Evolutionary conservation across 2,329 filamentous ascomycete species (phyloP).

Genomic region (Tolypocladium pustulatum): DNA sequence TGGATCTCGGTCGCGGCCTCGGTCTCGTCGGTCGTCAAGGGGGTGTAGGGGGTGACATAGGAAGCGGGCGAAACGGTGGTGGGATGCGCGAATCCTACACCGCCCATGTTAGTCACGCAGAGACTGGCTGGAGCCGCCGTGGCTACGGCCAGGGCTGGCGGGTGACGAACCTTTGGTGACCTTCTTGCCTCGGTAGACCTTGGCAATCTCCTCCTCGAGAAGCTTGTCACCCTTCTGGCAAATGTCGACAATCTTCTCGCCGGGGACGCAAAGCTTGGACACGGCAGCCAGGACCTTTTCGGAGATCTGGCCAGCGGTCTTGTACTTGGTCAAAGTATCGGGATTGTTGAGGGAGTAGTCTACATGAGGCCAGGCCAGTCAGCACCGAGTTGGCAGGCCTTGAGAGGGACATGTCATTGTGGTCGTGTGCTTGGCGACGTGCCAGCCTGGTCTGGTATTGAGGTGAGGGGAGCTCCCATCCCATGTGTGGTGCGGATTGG

Average conservation of each 20-base stretch:
- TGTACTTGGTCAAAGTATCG: slow-evolving; percentile 97
- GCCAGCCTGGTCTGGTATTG: not conserved
- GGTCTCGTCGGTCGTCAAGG: slow-evolving; percentile 72
- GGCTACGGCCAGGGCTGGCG: not conserved
- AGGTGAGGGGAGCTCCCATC: not conserved
- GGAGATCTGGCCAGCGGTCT: slow-evolving; percentile 88
- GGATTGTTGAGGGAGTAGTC: slow-evolving; percentile 87
- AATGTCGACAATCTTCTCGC: slow-evolving; percentile 85
- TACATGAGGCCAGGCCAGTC: slow-evolving; percentile 21
- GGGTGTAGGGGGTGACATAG: slow-evolving; percentile 94
- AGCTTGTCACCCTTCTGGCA: slow-evolving; percentile 95
- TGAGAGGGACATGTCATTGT: not conserved
- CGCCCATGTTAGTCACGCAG: not conserved
- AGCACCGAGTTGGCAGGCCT: not conserved
- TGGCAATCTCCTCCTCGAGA: slow-evolving; percentile 82
- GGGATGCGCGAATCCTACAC: slow-evolving; percentile 74
- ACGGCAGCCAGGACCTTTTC: slow-evolving; percentile 92
- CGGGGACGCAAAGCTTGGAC: slow-evolving; percentile 61
- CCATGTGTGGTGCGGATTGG: slow-evolving; percentile 1
- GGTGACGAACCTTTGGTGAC: slow-evolving; percentile 65
- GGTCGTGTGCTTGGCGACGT: slow-evolving; percentile 4
- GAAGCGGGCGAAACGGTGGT: slow-evolving; percentile 91
- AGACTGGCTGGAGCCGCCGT: not conserved
- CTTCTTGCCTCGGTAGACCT: slow-evolving; percentile 99
- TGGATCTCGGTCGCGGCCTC: slow-evolving; percentile 76